These are phyloP conservation scores for Starmerella asiatica DNA, from an alignment of 805 yeast genomes.

Conservation along the genomic window DNA sequence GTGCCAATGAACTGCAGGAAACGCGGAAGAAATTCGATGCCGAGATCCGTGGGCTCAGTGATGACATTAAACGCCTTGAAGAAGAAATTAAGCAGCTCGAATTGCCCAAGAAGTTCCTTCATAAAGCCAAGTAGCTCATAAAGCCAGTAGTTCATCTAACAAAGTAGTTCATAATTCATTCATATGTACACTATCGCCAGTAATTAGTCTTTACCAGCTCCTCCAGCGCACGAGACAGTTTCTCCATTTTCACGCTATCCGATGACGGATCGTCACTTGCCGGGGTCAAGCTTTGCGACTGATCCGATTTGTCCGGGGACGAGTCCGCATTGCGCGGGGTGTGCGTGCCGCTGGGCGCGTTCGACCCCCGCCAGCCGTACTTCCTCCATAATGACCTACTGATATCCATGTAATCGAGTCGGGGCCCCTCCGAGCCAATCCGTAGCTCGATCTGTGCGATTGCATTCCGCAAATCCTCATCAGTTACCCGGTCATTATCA, in stretches of 20 bases:
- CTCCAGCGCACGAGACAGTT: conserved; percentile 25
- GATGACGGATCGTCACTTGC: background rate
- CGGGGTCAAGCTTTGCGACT: background rate
- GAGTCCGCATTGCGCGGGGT: conserved; percentile 3
- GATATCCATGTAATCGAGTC: conserved; percentile 10
- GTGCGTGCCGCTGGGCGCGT: conserved; percentile 3
- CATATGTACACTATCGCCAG: conserved; percentile 3
- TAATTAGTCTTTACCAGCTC: conserved; percentile 20
- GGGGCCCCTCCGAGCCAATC: background rate
- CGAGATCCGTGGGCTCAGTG: conserved; percentile 26
- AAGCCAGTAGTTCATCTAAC: too few species aligned
- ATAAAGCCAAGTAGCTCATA: too few species aligned
- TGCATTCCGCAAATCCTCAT: conserved; percentile 28
- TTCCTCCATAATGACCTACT: conserved; percentile 20
- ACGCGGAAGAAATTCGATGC: conserved; percentile 39
- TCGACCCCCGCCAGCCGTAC: conserved; percentile 27
- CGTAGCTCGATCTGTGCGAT: conserved; percentile 24
- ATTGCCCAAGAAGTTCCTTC: too few species aligned
- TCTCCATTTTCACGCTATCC: conserved; percentile 19
- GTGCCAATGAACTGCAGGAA: conserved; percentile 79
- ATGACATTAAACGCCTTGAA: conserved; percentile 46
- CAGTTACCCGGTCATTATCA: conserved; percentile 25
- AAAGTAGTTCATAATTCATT: too few species aligned
- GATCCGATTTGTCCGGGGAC: background rate
- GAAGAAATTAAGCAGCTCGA: conserved; percentile 11